phyloP scores from a whole-genome alignment of 225 moss, liverwort and hornwort species.

The Physcomitrium patens region DNA sequence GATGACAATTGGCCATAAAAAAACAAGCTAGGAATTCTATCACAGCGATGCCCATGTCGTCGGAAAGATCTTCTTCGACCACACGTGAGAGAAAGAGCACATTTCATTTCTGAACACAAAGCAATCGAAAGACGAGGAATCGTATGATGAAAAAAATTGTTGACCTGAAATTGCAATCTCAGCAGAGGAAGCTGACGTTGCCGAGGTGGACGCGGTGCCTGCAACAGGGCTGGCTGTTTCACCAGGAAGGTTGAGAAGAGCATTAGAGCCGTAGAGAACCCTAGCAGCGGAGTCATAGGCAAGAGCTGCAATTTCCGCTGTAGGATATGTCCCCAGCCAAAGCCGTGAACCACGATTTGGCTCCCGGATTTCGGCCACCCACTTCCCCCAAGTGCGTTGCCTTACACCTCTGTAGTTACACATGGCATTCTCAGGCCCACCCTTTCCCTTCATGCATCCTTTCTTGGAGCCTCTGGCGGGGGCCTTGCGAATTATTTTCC shows the following conservation, averaged over 20 bases:
- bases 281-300: constrained; percentile 66
- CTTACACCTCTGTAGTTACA: constrained; percentile 63
- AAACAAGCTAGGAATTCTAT: too few relatives aligned
- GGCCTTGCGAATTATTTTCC: constrained; percentile 30
- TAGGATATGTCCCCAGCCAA: constrained; percentile 68
- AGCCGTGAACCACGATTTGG: constrained; percentile 56
- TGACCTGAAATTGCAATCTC: constrained; percentile 15
- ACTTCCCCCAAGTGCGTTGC: constrained; percentile 70
- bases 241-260: constrained; percentile 55
- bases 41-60: too few relatives aligned
- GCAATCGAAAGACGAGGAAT: background rate
- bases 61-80: background rate
- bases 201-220: background rate
- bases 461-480: constrained; percentile 65
- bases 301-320: constrained; percentile 59
- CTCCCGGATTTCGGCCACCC: constrained; percentile 70
- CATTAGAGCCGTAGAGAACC: constrained; percentile 48
- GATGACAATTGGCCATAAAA: too few relatives aligned
- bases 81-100: too few relatives aligned
- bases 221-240: background rate
- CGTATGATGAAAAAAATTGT: background rate
- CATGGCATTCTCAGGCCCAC: constrained; percentile 61
- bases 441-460: constrained; percentile 75
- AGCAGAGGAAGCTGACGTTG: constrained; percentile 23
- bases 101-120: background rate